Conservation (phyloP, 257 asterid genomes). For the Fraxinus excelsior region DNA sequence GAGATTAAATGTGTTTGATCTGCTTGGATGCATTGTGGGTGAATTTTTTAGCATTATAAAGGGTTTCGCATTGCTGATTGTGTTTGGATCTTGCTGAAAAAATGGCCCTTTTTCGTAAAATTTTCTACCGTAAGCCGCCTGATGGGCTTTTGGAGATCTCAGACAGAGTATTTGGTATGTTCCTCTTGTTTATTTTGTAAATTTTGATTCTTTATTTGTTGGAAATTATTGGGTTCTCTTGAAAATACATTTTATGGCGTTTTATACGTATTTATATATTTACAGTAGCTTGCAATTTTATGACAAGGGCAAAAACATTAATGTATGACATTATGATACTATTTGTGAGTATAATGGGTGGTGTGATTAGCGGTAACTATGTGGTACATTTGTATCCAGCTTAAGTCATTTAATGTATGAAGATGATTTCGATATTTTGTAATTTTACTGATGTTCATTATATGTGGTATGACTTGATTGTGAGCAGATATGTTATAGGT, state of each 20-base stretch:
- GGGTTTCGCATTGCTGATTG: slow-evolving; percentile 30
- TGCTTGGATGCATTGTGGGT: slow-evolving; percentile 29
- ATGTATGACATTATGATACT: neutral
- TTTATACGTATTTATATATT: neutral
- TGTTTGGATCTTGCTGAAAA: slow-evolving; percentile 32
- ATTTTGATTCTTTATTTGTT: slow-evolving; percentile 1
- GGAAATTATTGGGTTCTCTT: slow-evolving; percentile 14
- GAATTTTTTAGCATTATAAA: slow-evolving; percentile 23
- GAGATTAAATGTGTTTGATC: slow-evolving; percentile 1
- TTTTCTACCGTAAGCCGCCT: slow-evolving; percentile 57
- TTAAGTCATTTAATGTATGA: neutral
- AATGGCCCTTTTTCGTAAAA: slow-evolving; percentile 53
- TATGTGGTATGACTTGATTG: neutral
- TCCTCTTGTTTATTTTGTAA: slow-evolving; percentile 12
- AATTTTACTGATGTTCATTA: neutral
- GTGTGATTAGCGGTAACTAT: neutral
- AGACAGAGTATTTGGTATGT: slow-evolving; percentile 55
- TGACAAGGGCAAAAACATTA: neutral
- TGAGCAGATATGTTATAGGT: neutral
- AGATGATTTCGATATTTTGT: neutral
- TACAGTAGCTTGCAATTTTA: neutral
- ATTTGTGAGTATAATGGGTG: neutral
- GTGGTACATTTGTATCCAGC: neutral
- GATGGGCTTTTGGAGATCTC: slow-evolving; percentile 62
- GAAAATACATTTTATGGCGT: slow-evolving; percentile 1